These are phyloP conservation scores for Rhynchospora breviuscula DNA, from an alignment of 176 grass and related monocot genomes.

Conservation along the genomic window DNA sequence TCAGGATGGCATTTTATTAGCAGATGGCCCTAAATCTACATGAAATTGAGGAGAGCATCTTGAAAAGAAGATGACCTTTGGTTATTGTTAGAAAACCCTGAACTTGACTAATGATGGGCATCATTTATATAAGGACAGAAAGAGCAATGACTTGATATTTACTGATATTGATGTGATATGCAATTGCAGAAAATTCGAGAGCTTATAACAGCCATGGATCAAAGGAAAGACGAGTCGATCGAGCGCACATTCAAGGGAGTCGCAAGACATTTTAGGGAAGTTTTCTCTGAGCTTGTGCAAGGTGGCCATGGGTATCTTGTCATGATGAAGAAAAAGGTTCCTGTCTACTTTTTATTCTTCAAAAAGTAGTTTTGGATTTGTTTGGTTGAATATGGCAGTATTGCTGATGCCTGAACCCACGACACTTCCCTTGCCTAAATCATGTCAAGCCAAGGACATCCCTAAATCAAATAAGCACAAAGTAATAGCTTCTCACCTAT, in stretches of 20 bases:
- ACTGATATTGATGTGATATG: not conserved
- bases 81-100: not conserved
- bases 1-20: not conserved
- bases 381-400: not conserved
- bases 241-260: conserved; percentile 99
- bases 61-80: not conserved
- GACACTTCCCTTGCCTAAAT: not conserved
- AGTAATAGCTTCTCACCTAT: not conserved
- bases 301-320: conserved; percentile 86
- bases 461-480: not conserved
- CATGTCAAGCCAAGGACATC: not conserved
- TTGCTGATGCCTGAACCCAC: not conserved
- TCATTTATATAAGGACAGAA: not conserved
- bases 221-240: conserved; percentile 98
- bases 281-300: conserved; percentile 93
- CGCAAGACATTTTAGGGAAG: conserved; percentile 87
- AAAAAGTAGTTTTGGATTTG: not conserved
- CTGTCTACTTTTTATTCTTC: not conserved
- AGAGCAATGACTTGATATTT: not conserved
- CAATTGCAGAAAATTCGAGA: conserved; percentile 85
- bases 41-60: not conserved
- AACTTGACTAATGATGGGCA: not conserved
- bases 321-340: conserved; percentile 99
- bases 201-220: conserved; percentile 87
- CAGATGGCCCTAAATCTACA: not conserved